These are phyloP conservation scores for Castanospermum australe DNA, from an alignment of 306 rosid genomes.

Conservation along the genomic window DNA sequence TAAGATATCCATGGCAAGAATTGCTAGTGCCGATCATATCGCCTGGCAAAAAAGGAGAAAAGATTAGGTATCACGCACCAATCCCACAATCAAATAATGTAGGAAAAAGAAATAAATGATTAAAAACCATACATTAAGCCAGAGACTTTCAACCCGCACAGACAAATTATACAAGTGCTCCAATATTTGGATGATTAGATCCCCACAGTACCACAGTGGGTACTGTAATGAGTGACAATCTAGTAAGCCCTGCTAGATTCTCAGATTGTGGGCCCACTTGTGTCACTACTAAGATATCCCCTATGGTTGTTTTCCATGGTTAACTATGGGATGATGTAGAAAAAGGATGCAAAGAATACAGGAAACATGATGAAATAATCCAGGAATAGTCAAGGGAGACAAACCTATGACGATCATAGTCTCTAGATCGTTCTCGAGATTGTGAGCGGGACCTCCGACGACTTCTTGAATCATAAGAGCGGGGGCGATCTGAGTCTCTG, in stretches of 20 bases:
- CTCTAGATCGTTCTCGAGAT: conserved; percentile 78
- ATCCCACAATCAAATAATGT: neutral
- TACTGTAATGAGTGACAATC: neutral
- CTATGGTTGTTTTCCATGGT: neutral
- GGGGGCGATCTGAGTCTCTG: conserved; percentile 68
- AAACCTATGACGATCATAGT: conserved; percentile 93
- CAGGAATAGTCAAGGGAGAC: neutral
- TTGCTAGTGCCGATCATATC: conserved; percentile 70
- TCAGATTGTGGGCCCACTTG: neutral
- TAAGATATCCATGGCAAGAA: conserved; percentile 22
- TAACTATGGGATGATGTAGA: neutral
- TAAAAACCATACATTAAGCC: neutral
- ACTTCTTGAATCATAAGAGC: conserved; percentile 68
- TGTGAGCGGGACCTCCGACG: conserved; percentile 85
- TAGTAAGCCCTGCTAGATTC: neutral
- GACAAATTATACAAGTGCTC: neutral
- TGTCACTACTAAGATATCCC: neutral
- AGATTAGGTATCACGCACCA: conserved; percentile 1
- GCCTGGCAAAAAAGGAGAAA: conserved; percentile 52
- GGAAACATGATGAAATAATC: neutral
- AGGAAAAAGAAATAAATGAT: neutral
- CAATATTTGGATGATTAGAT: neutral
- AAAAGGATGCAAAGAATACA: neutral
- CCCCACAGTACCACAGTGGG: neutral
- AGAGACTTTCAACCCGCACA: neutral